These are phyloP conservation scores for Lentinula guzmanii DNA, from an alignment of 768 basidiomycete genomes.

Conservation along the genomic window DNA sequence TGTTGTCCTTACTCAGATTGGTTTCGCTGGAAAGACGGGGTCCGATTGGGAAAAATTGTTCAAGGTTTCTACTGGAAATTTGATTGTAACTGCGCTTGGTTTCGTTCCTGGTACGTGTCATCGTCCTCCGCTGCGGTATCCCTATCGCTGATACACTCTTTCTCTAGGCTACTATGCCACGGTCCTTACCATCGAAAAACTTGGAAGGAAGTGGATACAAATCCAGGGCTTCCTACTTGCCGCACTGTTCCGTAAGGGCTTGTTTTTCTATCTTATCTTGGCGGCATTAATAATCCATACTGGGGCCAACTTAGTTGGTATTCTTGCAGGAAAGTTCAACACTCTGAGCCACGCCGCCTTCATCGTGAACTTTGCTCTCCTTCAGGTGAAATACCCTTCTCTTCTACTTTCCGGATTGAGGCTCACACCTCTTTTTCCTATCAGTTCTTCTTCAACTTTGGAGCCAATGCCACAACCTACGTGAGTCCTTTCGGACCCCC, in stretches of 20 bases:
- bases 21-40: slow-evolving; percentile 52
- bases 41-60: slow-evolving; percentile 61
- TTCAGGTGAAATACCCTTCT: slow-evolving; percentile 35
- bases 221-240: slow-evolving; percentile 67
- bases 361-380: slow-evolving; percentile 65
- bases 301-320: slow-evolving; percentile 37
- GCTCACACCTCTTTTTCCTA: background rate
- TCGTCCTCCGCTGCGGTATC: background rate
- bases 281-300: background rate
- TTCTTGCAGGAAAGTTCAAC: slow-evolving; percentile 63
- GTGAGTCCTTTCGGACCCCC: slow-evolving; percentile 19
- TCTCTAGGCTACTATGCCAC: slow-evolving; percentile 60
- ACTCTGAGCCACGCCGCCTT: slow-evolving; percentile 51
- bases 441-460: slow-evolving; percentile 80
- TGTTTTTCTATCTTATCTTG: slow-evolving; percentile 12
- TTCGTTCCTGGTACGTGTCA: slow-evolving; percentile 59
- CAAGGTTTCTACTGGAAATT: slow-evolving; percentile 59
- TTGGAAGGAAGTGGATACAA: slow-evolving; percentile 74
- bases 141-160: background rate
- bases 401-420: background rate
- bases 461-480: slow-evolving; percentile 64
- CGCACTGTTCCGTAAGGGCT: slow-evolving; percentile 53
- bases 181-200: slow-evolving; percentile 62
- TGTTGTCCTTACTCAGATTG: slow-evolving; percentile 71
- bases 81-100: slow-evolving; percentile 70